Evolutionary conservation across 805 yeast genomes (phyloP).

Genomic region (Lachancea fermentati): DNA sequence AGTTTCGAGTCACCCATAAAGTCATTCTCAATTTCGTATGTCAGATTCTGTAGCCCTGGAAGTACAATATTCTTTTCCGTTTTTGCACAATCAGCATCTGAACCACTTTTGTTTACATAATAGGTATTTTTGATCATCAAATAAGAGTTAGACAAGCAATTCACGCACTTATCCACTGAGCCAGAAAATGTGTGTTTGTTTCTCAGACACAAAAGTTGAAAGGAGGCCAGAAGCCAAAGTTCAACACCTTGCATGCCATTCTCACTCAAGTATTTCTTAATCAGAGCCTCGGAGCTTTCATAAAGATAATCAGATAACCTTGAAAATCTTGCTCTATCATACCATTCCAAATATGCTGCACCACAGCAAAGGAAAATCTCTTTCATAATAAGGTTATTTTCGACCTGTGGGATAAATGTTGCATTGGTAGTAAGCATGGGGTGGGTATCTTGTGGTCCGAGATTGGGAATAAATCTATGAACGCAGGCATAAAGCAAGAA

Average conservation of each 20-base stretch:
- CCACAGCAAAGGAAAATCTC: constrained; percentile 40
- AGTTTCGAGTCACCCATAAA: constrained; percentile 5
- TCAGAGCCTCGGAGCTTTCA: constrained; percentile 19
- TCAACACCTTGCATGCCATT: constrained; percentile 30
- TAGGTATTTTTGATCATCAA: constrained; percentile 32
- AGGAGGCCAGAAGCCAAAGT: constrained; percentile 38
- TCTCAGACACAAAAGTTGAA: constrained; percentile 36
- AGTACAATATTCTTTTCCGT: not conserved
- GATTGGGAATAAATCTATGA: constrained; percentile 37
- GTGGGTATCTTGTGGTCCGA: constrained; percentile 40
- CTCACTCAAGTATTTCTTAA: constrained; percentile 20
- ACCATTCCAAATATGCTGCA: constrained; percentile 35
- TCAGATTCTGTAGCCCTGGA: constrained; percentile 9
- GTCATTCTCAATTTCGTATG: constrained; percentile 13
- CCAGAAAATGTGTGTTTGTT: constrained; percentile 31
- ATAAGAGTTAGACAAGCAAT: constrained; percentile 34
- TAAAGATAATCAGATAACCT: constrained; percentile 22
- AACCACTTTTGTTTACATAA: not conserved
- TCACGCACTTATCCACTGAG: constrained; percentile 27
- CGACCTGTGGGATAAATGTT: constrained; percentile 36
- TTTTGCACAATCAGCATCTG: not conserved
- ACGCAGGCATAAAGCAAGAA: constrained; percentile 33
- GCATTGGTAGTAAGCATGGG: constrained; percentile 37
- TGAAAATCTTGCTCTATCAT: constrained; percentile 23
- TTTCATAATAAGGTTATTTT: constrained; percentile 27